Evolutionary conservation across 192 early-diverging fungal genomes (phyloP).

Genomic region (Umbelopsis sp.): DNA sequence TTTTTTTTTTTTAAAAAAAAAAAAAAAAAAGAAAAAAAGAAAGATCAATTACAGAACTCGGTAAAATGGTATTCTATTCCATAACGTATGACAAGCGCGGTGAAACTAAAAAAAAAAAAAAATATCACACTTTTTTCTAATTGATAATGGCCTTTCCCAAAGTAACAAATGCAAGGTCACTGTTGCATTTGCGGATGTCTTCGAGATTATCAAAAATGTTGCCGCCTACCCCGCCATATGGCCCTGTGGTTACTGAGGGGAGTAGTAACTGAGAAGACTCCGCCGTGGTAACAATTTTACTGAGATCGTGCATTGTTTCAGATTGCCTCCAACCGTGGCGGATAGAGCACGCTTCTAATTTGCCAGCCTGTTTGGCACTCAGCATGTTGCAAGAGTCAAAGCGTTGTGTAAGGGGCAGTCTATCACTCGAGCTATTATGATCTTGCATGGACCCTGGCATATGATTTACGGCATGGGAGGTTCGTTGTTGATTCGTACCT

Average conservation of each 20-base stretch:
- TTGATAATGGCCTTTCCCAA: conserved; percentile 13
- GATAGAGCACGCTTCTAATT: not conserved
- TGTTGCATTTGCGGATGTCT: conserved; percentile 14
- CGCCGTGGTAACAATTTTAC: not conserved
- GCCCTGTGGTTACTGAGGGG: not conserved
- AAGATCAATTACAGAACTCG: too few relatives aligned
- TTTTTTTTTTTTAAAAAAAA: too few relatives aligned
- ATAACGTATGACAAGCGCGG: not conserved
- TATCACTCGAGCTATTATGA: not conserved
- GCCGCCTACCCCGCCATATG: not conserved
- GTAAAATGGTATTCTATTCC: too few relatives aligned
- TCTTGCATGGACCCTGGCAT: not conserved
- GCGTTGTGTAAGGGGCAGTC: not conserved
- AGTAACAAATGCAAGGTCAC: conserved; percentile 6
- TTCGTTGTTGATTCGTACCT: not conserved
- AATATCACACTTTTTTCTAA: not conserved
- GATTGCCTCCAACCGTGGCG: conserved; percentile 2
- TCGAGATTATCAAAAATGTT: conserved; percentile 10
- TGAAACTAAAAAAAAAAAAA: not conserved
- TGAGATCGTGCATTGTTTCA: not conserved
- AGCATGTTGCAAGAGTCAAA: not conserved
- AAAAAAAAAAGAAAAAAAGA: too few relatives aligned
- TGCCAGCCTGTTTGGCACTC: not conserved
- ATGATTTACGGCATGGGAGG: not conserved
- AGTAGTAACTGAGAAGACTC: not conserved